Evolutionary conservation across 1,284 basidiomycete genomes (phyloP).

Genomic region (Pholiota adiposa): DNA sequence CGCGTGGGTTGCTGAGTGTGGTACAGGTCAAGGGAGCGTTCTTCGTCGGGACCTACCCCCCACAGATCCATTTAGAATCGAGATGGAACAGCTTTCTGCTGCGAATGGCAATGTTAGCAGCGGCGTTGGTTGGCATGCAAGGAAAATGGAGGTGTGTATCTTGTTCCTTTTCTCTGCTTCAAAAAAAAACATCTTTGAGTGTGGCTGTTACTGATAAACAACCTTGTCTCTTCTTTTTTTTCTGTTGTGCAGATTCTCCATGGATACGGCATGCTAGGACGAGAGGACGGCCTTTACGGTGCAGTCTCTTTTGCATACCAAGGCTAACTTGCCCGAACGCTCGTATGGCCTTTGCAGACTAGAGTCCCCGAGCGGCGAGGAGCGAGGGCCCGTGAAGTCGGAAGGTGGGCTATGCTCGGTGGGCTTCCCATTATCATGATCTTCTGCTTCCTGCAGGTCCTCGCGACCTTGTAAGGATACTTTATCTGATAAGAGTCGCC

Average conservation of each 20-base stretch:
- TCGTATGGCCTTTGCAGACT: background rate
- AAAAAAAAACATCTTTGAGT: background rate
- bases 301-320: slow-evolving; percentile 91
- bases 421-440: background rate
- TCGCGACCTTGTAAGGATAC: background rate
- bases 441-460: background rate
- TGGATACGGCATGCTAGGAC: slow-evolving; percentile 88
- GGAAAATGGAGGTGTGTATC: slow-evolving; percentile 92
- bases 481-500: background rate
- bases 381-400: background rate
- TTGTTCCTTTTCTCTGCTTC: slow-evolving; percentile 5
- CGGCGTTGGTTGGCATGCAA: slow-evolving; percentile 92
- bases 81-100: slow-evolving; percentile 75
- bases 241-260: slow-evolving; percentile 64
- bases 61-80: slow-evolving; percentile 68
- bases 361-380: background rate
- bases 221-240: slow-evolving; percentile 10
- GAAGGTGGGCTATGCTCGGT: background rate
- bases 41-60: slow-evolving; percentile 65
- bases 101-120: slow-evolving; percentile 90
- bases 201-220: slow-evolving; percentile 1
- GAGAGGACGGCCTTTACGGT: slow-evolving; percentile 93
- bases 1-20: slow-evolving; percentile 67
- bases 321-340: slow-evolving; percentile 50
- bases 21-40: slow-evolving; percentile 38